Percentiles rank a stretch among this genome's conserved stretches.
Conservation (phyloP, 108 stramenopile genomes). For the Parmales sp. region DNA sequence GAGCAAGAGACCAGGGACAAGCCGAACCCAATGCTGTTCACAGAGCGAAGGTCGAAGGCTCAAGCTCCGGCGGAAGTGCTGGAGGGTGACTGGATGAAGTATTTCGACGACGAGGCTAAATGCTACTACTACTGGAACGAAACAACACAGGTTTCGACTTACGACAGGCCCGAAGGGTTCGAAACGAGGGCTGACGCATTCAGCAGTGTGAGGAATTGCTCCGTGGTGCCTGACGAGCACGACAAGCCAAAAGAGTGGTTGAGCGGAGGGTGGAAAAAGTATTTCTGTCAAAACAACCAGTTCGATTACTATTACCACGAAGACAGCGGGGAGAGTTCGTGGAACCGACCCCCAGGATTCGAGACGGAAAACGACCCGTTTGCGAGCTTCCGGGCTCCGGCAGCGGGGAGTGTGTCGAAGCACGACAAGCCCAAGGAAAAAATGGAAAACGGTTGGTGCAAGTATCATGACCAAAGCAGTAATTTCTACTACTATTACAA, state of each 20-base stretch:
- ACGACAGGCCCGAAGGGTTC: background rate
- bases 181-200: background rate
- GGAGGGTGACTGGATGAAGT: background rate
- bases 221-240: background rate
- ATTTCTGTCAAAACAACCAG: background rate
- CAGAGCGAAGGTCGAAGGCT: background rate
- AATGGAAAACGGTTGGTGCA: background rate
- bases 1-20: background rate
- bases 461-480: background rate
- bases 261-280: background rate
- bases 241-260: background rate
- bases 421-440: background rate
- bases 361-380: slow-evolving; percentile 7
- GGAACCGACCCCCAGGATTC: background rate
- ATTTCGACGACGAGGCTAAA: background rate
- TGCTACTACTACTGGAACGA: background rate
- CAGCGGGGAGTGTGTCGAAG: background rate
- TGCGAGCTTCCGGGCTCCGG: too few relatives aligned
- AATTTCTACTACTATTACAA: background rate
- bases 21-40: background rate
- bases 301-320: background rate
- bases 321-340: background rate
- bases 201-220: background rate
- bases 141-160: background rate
- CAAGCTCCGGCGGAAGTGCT: background rate